Conservation (phyloP, 2,329 filamentous ascomycete genomes). For the Penicillium polonicum region DNA sequence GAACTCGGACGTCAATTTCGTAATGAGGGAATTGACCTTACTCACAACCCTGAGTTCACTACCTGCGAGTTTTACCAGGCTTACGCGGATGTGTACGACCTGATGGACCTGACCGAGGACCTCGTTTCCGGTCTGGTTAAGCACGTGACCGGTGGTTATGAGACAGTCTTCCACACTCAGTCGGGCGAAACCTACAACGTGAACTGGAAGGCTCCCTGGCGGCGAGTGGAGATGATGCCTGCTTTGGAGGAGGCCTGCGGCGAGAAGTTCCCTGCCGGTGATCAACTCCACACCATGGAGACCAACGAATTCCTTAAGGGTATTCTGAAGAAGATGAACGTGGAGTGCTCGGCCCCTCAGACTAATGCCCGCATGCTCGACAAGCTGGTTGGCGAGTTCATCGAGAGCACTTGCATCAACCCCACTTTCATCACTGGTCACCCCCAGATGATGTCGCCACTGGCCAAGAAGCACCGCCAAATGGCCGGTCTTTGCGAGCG, state of each 20-base stretch:
- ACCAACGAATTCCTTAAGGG: conserved; percentile 83
- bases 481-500: conserved; percentile 82
- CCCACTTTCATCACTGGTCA: conserved; percentile 90
- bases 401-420: conserved; percentile 90
- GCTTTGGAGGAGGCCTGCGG: conserved; percentile 84
- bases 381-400: conserved; percentile 89
- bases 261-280: conserved; percentile 88
- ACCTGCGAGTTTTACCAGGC: conserved; percentile 97
- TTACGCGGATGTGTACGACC: conserved; percentile 85
- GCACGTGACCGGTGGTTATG: conserved; percentile 79
- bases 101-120: conserved; percentile 90
- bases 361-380: conserved; percentile 97
- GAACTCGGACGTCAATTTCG: conserved; percentile 77
- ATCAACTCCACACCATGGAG: conserved; percentile 85
- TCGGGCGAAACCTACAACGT: conserved; percentile 82
- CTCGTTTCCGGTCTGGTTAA: conserved; percentile 88
- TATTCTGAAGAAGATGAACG: conserved; percentile 82
- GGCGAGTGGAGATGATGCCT: conserved; percentile 91
- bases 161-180: conserved; percentile 83
- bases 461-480: conserved; percentile 90
- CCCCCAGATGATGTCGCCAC: conserved; percentile 83
- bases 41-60: conserved; percentile 98
- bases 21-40: conserved; percentile 87
- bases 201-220: conserved; percentile 96
- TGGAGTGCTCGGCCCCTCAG: conserved; percentile 84